Evolutionary conservation across 208 protist genomes (phyloP).

Genomic region (Acanthamoeba castellanii): DNA sequence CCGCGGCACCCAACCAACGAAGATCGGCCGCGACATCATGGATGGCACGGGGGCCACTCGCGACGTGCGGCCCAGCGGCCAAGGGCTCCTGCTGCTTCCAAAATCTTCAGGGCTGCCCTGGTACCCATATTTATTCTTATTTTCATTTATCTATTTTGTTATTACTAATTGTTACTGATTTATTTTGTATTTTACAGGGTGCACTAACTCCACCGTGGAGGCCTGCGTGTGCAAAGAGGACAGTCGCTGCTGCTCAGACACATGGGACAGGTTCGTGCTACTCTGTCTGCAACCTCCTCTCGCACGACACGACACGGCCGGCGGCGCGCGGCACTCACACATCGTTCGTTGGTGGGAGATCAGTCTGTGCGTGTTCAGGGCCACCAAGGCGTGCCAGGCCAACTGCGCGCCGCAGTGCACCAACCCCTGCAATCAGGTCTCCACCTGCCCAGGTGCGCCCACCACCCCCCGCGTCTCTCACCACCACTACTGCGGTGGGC

Average conservation of each 20-base stretch:
- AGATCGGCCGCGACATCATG: background rate
- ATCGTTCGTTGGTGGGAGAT: background rate
- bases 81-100: slow-evolving; percentile 43
- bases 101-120: background rate
- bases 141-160: background rate
- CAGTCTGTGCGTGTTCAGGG: background rate
- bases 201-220: background rate
- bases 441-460: slow-evolving; percentile 16
- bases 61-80: background rate
- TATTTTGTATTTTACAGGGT: background rate
- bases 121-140: background rate
- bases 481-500: background rate
- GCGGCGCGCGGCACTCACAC: background rate
- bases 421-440: slow-evolving; percentile 35
- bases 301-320: background rate
- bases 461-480: background rate
- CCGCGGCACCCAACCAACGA: background rate
- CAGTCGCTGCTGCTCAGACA: background rate
- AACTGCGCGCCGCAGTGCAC: background rate
- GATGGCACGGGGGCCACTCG: background rate
- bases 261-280: background rate
- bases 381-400: background rate
- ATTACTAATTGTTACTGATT: background rate
- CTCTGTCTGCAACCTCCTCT: background rate
- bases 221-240: background rate